Base-by-base conservation (phyloP, 495 filamentous ascomycete species). In the Glarea lozoyensis region DNA sequence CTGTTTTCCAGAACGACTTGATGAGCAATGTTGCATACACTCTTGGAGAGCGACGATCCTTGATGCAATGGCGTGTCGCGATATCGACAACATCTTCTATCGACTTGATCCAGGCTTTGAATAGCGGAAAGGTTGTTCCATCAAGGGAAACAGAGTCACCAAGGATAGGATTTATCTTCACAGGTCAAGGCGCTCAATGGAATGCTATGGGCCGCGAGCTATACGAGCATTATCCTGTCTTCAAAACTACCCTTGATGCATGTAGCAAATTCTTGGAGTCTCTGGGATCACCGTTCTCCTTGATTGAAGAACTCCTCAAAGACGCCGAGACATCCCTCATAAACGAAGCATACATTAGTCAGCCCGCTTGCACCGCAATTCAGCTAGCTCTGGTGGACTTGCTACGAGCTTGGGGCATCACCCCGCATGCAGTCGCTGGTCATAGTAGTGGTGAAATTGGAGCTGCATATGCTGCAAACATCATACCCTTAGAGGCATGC, bases 401-500 rank as follows among this genome's bases (percentile, higher is more conserved):
- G 0, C 55, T 82, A 23, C 45, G 45, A 17, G 69, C 65, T 6
- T 81, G 78, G 67, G 68, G 22, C 57, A 23, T 53, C 10, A 6
- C n/a, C 3, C 50, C 50, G 4, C 16, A 30, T 16, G 50, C 50
- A 13, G 50, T 53, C 13, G 65, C 76, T 6, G 79, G 79, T 10
- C 79, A 84, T 56, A 81, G 78, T 1, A 77, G 70, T 53, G 79
- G 79, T n/a, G 79, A 84, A 52, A 83, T 83, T 49, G 70, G 37
- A 13, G 74, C 73, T 6, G 70, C 73, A 2, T 75, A 73, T 40
- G 65, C 70, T 0, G 69, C 72, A 10, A 71, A 73, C 13, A 37
- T 49, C 31, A 23, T 53, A 11, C 21, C 50, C 6, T 21, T 49
- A 10, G 27, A 46, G 3, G 23, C 70, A 0, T 70, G 64, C 21